phyloP scores from a whole-genome alignment of 2,329 filamentous ascomycete genomes.

The Ilyonectria destructans region DNA sequence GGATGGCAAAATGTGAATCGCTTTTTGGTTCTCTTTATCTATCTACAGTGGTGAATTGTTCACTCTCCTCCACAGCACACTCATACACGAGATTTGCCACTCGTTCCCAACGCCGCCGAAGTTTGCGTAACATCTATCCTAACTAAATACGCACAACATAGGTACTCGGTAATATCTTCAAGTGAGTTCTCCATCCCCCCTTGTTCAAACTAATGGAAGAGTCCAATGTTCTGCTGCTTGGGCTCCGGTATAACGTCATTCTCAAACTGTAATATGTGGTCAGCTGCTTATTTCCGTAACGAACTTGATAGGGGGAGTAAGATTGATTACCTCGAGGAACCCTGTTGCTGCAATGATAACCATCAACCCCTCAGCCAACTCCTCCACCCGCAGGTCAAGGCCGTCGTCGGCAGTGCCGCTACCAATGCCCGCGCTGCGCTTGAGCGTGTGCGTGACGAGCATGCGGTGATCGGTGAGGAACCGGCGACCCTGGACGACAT shows the following conservation, averaged over 20 bases:
- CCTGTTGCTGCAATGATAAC: constrained; percentile 86
- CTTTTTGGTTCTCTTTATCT: constrained; percentile 19
- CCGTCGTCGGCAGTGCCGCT: constrained; percentile 55
- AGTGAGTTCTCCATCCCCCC: constrained; percentile 13
- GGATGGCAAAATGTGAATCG: constrained; percentile 4
- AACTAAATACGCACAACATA: constrained; percentile 23
- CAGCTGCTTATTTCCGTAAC: constrained; percentile 25
- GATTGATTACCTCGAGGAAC: constrained; percentile 83
- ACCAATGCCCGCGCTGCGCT: constrained; percentile 87
- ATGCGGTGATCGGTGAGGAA: constrained; percentile 89
- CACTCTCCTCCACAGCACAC: constrained; percentile 29
- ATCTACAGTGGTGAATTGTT: constrained; percentile 33
- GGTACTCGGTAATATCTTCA: neutral
- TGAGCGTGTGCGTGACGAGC: constrained; percentile 90
- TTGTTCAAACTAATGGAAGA: constrained; percentile 59
- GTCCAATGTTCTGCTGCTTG: constrained; percentile 52
- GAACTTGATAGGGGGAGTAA: neutral
- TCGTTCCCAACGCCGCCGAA: constrained; percentile 48
- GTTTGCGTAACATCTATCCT: constrained; percentile 41
- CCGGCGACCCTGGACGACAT: constrained; percentile 82
- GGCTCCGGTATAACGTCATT: constrained; percentile 56
- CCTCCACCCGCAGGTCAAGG: constrained; percentile 77
- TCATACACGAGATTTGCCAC: constrained; percentile 30
- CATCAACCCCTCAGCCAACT: constrained; percentile 89
- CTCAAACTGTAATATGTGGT: constrained; percentile 57